Evolutionary conservation across 768 basidiomycete species (phyloP).

Genomic region (Suillus subaureus): DNA sequence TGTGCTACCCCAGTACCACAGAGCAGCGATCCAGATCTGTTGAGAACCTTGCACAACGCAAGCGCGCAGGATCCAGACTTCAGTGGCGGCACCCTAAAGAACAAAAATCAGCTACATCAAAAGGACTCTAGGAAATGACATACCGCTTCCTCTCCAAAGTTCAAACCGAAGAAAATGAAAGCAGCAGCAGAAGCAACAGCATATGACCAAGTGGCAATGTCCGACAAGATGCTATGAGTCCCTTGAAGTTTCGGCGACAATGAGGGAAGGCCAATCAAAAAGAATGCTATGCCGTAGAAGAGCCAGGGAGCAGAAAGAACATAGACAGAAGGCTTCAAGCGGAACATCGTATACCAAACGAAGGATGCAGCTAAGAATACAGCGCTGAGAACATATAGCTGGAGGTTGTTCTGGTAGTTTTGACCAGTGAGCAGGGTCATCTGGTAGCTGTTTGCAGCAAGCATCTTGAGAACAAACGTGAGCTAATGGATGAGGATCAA

Average conservation of each 20-base stretch:
- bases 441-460: conserved; percentile 93
- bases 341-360: conserved; percentile 90
- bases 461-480: conserved; percentile 51
- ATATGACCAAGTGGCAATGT: conserved; percentile 87
- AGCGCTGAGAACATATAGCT: conserved; percentile 88
- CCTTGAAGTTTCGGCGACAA: conserved; percentile 57
- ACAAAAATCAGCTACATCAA: conserved; percentile 15
- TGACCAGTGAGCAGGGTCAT: conserved; percentile 87
- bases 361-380: conserved; percentile 85
- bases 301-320: conserved; percentile 87
- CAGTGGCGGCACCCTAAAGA: conserved; percentile 83
- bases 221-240: conserved; percentile 69
- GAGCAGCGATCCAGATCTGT: conserved; percentile 92
- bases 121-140: conserved; percentile 22
- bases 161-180: conserved; percentile 92
- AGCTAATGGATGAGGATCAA: conserved; percentile 8
- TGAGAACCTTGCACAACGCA: conserved; percentile 95
- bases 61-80: conserved; percentile 90
- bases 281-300: conserved; percentile 89
- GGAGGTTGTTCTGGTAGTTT: conserved; percentile 77
- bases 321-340: conserved; percentile 85
- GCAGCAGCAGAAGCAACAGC: conserved; percentile 91
- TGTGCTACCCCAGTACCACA: conserved; percentile 95
- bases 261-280: conserved; percentile 88
- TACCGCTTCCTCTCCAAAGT: conserved; percentile 96